Conservation (phyloP, 345 rosid genomes). For the Microthlaspi erraticum region DNA sequence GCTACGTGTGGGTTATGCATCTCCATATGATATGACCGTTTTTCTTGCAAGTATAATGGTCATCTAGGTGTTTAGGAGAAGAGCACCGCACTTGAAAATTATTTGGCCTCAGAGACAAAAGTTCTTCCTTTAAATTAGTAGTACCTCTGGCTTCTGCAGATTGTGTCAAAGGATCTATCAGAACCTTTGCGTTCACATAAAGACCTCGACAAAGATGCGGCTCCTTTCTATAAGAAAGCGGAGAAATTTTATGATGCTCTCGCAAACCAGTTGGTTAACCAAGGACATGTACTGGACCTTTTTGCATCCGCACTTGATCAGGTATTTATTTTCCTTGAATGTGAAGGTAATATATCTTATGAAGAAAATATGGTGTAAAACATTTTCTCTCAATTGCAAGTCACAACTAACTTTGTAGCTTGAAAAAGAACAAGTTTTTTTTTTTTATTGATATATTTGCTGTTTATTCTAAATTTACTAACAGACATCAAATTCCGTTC, state of each 20-base stretch:
- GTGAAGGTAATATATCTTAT: conserved; percentile 13
- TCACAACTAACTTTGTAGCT: conserved; percentile 20
- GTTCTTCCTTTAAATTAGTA: conserved; percentile 26
- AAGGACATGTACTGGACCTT: conserved; percentile 97
- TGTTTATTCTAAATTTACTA: conserved; percentile 8
- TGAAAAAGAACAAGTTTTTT: conserved; percentile 24
- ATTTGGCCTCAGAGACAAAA: conserved; percentile 14
- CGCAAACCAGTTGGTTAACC: conserved; percentile 94
- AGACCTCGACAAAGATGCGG: conserved; percentile 99
- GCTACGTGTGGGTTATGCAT: background rate
- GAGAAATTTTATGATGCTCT: conserved; percentile 89
- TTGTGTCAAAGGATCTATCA: conserved; percentile 91
- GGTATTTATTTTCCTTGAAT: conserved; percentile 52
- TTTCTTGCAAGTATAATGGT: conserved; percentile 21
- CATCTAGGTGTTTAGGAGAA: conserved; percentile 19
- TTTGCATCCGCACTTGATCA: conserved; percentile 99
- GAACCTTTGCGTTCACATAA: conserved; percentile 99
- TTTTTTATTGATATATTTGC: conserved; percentile 1
- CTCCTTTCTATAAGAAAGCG: conserved; percentile 93
- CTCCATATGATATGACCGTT: background rate
- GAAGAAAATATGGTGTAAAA: conserved; percentile 14
- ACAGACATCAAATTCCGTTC: background rate
- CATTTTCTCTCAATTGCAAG: conserved; percentile 14
- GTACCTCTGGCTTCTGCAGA: conserved; percentile 58
- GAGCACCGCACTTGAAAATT: background rate